These are phyloP conservation scores for Nakaseomyces bracarensis DNA, from an alignment of 1,139 yeast species.

Conservation along the genomic window DNA sequence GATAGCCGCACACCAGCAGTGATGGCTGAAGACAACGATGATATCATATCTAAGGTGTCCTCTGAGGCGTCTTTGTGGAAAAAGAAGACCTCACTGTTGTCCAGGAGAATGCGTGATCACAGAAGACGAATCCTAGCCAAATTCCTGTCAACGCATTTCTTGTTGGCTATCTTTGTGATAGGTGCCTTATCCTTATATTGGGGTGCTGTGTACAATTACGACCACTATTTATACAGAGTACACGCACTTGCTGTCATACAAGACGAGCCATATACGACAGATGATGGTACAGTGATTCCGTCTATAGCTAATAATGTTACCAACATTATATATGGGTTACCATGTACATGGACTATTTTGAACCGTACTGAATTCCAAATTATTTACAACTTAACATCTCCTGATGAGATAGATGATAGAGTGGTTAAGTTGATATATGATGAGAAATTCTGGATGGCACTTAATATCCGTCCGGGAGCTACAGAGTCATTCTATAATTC, in stretches of 20 bases:
- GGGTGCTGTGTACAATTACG: conserved; percentile 13
- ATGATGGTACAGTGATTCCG: neutral
- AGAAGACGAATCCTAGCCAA: conserved; percentile 12
- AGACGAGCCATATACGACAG: conserved; percentile 9
- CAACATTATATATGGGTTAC: conserved; percentile 11
- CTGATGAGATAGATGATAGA: conserved; percentile 35
- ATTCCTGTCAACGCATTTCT: conserved; percentile 11
- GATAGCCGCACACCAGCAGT: conserved; percentile 5
- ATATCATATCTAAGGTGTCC: neutral
- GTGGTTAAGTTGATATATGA: conserved; percentile 38
- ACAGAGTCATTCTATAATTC: conserved; percentile 37
- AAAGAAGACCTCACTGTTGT: conserved; percentile 9
- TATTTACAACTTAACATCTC: conserved; percentile 35
- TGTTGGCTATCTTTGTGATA: conserved; percentile 11
- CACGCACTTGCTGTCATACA: conserved; percentile 13
- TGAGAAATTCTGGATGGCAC: conserved; percentile 47
- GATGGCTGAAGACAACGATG: conserved; percentile 4
- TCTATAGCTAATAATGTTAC: conserved; percentile 12
- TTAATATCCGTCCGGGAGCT: conserved; percentile 41
- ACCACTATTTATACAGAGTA: conserved; percentile 11
- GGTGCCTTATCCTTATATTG: conserved; percentile 13
- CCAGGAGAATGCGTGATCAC: conserved; percentile 12
- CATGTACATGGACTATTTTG: conserved; percentile 29
- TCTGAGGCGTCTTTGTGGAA: conserved; percentile 1
- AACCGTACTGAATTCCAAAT: conserved; percentile 16